phyloP scores from a whole-genome alignment of 768 basidiomycete species.

The Omphalotus guepiniiformis region DNA sequence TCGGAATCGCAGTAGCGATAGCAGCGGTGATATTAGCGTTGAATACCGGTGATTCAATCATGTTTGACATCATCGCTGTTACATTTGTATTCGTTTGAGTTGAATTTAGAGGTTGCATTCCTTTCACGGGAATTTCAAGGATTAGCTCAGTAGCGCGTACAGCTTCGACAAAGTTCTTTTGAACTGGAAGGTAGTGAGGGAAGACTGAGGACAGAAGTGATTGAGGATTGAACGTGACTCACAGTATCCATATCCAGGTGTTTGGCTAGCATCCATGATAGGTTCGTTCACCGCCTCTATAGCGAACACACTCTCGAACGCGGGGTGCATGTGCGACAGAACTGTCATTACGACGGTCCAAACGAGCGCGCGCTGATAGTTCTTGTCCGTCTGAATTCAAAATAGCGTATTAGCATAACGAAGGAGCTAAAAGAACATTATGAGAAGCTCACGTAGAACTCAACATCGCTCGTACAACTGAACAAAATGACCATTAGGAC shows the following conservation, averaged over 20 bases:
- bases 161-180: slow-evolving; percentile 64
- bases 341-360: slow-evolving; percentile 81
- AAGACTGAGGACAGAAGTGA: not conserved
- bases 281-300: slow-evolving; percentile 80
- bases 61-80: too few species aligned
- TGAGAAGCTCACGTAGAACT: slow-evolving; percentile 61
- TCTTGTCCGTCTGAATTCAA: slow-evolving; percentile 45
- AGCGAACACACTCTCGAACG: slow-evolving; percentile 59
- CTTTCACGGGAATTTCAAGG: slow-evolving; percentile 46
- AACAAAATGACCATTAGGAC: slow-evolving; percentile 5
- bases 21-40: slow-evolving; percentile 22
- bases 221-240: slow-evolving; percentile 18
- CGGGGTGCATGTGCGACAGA: slow-evolving; percentile 64
- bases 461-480: slow-evolving; percentile 62
- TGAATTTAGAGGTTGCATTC: not conserved
- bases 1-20: slow-evolving; percentile 33
- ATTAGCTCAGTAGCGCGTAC: slow-evolving; percentile 60
- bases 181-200: slow-evolving; percentile 38
- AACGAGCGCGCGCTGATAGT: slow-evolving; percentile 74
- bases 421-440: slow-evolving; percentile 5
- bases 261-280: slow-evolving; percentile 62
- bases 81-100: not conserved
- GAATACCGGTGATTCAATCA: slow-evolving; percentile 20
- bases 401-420: not conserved
- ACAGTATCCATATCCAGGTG: slow-evolving; percentile 72